These are phyloP conservation scores for Nicotiana undulata DNA, from an alignment of 257 asterid genomes.

Conservation along the genomic window DNA sequence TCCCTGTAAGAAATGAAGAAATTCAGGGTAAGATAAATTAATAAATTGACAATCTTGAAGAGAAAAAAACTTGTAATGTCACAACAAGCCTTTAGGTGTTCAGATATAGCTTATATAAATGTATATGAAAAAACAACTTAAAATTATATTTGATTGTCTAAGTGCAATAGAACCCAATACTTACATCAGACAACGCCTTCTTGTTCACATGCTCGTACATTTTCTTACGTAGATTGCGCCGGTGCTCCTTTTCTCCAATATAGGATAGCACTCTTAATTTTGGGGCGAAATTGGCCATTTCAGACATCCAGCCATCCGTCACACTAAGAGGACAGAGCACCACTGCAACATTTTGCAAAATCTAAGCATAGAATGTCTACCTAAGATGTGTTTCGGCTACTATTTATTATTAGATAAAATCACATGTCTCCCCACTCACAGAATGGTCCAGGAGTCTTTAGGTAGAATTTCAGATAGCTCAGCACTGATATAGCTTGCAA, in stretches of 20 bases:
- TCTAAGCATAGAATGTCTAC: conserved; percentile 4
- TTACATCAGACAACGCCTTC: conserved; percentile 29
- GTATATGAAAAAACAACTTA: background rate
- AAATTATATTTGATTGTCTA: background rate
- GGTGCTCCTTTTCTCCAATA: conserved; percentile 83
- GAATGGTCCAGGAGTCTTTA: conserved; percentile 67
- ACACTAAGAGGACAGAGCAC: conserved; percentile 91
- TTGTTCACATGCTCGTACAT: conserved; percentile 43
- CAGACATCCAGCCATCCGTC: conserved; percentile 84
- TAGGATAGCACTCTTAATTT: conserved; percentile 56
- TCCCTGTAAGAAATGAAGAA: conserved; percentile 38
- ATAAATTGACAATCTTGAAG: background rate
- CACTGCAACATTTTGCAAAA: conserved; percentile 47
- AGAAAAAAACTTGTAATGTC: background rate
- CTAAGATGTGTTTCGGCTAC: conserved; percentile 2
- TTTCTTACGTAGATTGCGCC: conserved; percentile 53
- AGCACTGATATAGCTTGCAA: conserved; percentile 81
- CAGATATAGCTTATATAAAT: background rate
- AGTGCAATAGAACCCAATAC: conserved; percentile 8
- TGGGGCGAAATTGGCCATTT: conserved; percentile 70
- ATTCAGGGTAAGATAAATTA: background rate
- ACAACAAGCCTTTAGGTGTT: background rate
- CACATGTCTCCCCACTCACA: conserved; percentile 41
- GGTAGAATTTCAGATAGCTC: conserved; percentile 71
- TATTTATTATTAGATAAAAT: background rate